These are phyloP conservation scores for Sclerotinia minor DNA, from an alignment of 2,329 filamentous ascomycete genomes.

Conservation along the genomic window DNA sequence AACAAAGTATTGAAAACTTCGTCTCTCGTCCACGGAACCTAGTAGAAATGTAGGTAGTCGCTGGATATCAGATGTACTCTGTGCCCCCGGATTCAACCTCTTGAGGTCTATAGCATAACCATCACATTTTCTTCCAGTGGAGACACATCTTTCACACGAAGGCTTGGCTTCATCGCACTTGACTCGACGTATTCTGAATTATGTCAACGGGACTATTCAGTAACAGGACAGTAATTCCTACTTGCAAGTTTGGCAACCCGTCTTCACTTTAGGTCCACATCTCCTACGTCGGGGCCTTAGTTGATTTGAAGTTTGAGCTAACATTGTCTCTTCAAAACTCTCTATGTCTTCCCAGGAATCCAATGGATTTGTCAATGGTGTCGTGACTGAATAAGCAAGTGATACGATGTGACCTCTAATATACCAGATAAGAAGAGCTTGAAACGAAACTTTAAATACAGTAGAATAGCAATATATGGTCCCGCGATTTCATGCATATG, in stretches of 20 bases:
- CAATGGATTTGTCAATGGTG: background rate
- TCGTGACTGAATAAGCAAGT: background rate
- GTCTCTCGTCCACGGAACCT: slow-evolving; percentile 35
- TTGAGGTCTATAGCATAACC: slow-evolving; percentile 23
- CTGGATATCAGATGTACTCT: slow-evolving; percentile 25
- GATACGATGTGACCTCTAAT: slow-evolving; percentile 7
- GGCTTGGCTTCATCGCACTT: slow-evolving; percentile 29
- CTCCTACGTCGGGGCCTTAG: slow-evolving; percentile 5
- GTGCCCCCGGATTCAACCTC: slow-evolving; percentile 8
- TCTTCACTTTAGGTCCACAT: slow-evolving; percentile 22
- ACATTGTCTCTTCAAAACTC: background rate
- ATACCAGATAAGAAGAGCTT: background rate
- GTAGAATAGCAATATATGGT: background rate
- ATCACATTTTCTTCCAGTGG: slow-evolving; percentile 27
- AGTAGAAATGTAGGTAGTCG: slow-evolving; percentile 32
- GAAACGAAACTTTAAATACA: background rate
- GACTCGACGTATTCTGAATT: slow-evolving; percentile 26
- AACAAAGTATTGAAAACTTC: slow-evolving; percentile 38
- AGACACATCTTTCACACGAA: slow-evolving; percentile 25
- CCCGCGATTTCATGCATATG: background rate
- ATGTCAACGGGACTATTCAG: background rate
- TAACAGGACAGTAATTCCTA: background rate
- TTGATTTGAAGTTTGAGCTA: background rate
- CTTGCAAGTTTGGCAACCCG: slow-evolving; percentile 26
- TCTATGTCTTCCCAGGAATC: background rate